Evolutionary conservation across 1,284 basidiomycete genomes (phyloP), one percentile per base, ranked within the genome.

Genomic region (Pseudomicrostroma phylloplanum): DNA sequence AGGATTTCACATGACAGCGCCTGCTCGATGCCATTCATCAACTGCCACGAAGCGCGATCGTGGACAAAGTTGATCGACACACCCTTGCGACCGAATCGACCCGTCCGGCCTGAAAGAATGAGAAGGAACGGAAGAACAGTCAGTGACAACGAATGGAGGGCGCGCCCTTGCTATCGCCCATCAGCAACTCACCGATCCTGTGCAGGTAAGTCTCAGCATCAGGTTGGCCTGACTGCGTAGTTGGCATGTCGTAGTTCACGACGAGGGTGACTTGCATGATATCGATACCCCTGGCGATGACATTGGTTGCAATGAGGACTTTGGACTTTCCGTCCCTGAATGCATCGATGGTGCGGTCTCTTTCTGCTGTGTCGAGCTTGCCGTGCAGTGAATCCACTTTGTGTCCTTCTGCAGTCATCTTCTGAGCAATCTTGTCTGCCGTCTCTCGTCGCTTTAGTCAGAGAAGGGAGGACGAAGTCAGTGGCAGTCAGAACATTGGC

Each of bases 141-240:
- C 11, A 43, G 46, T 51, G 3, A 11, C 23, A 19, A 21, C 6
- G 9, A 55, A 9, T 36, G 21, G 7, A 7, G 46, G n/a, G 46
- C 21, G 46, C 46, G 46, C 12, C 2, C 46, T 48, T 23, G n/a
- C 23, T 23, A 3, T 41, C 19, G 21, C 11, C n/a, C n/a, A 4
- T 4, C 4, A 36, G 30, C 30, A 36, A 82, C 87, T 60, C 64
- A 91, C 93, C 94, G 66, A 99, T 98, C 68, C 96, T 88, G 82
- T 99, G 96, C 62, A 98, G 88, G 79, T 99, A 99, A 0, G 94
- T 98, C 83, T 98, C 96, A 39, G 93, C 84, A 80, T 99, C 96
- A 0, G 92, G 91, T 65, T 79, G 67, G 80, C 82, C 82, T 25
- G 81, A 79, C 23, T 81, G 81, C 15, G 75, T 74, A 85, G 69